Evolutionary conservation across 192 early-diverging fungal species (phyloP), one percentile per base, ranked within the genome.

Genomic region (Endogone sp.): DNA sequence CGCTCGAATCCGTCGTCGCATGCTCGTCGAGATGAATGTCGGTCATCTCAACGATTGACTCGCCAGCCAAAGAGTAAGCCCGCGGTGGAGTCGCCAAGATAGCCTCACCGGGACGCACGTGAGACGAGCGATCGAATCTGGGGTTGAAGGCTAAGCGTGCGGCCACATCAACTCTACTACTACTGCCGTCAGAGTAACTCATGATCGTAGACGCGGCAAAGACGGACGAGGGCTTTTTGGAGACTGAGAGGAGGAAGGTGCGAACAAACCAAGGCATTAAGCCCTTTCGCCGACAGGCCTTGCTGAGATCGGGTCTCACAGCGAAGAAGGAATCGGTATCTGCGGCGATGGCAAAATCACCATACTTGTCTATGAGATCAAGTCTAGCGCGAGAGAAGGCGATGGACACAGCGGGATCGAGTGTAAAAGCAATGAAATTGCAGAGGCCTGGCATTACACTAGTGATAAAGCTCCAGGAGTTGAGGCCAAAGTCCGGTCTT

Each of bases 371-470:
- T 6, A 49, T 49, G 37, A 49, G 37, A 16, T 49, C 37, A 6
- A 60, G 57, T 29, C 21, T 62, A n/a, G 49, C 22, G 3, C 56
- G 27, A n/a, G 30, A 22, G 4, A 16, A 56, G 23, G 60, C 67
- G 49, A 29, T 61, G 23, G 31, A 60, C 3, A 59, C 22, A 0
- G 67, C 67, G 20, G 67, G 67, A 69, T 69, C 67, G n/a, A 69
- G 23, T 27, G 28, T 30, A 25, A 69, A 69, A 4, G 67, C 67
- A 23, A 61, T 61, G 20, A 69, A 24, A 37, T 69, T 69, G 29
- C 59, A 69, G 20, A 61, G 49, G 24, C 67, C 67, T 26, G 67
- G 67, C 0, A 69, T 22, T 10, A 29, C 67, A 21, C 44, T 60
- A 29, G 60, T 25, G 27, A 37, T n/a, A 10, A 68, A 55, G 32